Conservation (phyloP, 768 basidiomycete species). For the Suillus lakei region DNA sequence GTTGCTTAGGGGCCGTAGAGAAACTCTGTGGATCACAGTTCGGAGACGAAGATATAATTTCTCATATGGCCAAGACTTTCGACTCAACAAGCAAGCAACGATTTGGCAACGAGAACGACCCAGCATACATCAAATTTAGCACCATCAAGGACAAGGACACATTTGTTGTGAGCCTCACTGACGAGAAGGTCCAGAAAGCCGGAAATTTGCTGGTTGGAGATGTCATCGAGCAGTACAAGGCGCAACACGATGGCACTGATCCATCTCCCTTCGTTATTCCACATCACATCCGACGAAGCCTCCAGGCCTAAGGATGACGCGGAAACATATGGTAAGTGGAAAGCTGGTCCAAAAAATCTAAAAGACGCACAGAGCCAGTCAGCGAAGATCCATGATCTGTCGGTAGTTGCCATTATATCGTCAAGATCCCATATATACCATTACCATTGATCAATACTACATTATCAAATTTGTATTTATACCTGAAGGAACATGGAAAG, state of each 20-base stretch:
- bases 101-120: constrained; percentile 44
- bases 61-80: constrained; percentile 46
- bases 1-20: constrained; percentile 30
- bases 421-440: too few species aligned
- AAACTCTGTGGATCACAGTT: constrained; percentile 47
- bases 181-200: constrained; percentile 1
- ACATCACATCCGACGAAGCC: constrained; percentile 14
- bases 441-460: too few species aligned
- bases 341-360: too few species aligned
- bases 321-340: constrained; percentile 2
- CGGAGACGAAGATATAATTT: constrained; percentile 42
- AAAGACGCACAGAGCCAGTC: too few species aligned
- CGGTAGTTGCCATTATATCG: too few species aligned
- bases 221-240: neutral
- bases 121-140: constrained; percentile 54
- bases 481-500: too few species aligned
- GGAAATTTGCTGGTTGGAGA: neutral
- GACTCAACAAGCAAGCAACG: constrained; percentile 52
- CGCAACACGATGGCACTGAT: constrained; percentile 3
- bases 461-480: too few species aligned
- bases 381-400: too few species aligned
- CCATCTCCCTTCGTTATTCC: constrained; percentile 4
- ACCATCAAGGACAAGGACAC: constrained; percentile 46
- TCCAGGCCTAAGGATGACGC: constrained; percentile 11
- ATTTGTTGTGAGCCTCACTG: neutral